Evolutionary conservation across 192 early-diverging fungal species (phyloP), one percentile per base, ranked within the genome.

Genomic region (Coemansia sp.): DNA sequence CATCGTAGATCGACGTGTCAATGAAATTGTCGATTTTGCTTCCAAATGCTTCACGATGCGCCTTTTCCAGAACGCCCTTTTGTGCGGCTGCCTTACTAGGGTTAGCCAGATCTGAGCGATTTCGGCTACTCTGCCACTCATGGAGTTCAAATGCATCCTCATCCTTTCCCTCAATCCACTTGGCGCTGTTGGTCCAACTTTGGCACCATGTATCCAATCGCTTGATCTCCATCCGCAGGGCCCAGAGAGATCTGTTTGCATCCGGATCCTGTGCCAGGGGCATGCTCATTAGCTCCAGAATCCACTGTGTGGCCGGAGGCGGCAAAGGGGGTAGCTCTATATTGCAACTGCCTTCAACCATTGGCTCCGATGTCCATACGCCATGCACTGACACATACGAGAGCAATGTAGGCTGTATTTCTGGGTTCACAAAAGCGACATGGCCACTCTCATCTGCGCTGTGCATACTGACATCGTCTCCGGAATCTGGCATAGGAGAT

Each of bases 161-260:
- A 50, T 32, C 32, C 32, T 47, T 45, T 23, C 32, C 11, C 26
- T 63, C 64, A 4, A 44, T 45, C 79, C 79, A 81, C 50, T 62
- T 66, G 32, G 49, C 21, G 12, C 79, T 67, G 15, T 54, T 58
- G 64, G 48, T 56, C 79, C 79, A 81, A 43, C 67, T 52, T 2
- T n/a, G 48, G 71, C 74, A 70, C 79, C 74, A 76, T 9, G 59
- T 61, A 13, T 82, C 79, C n/a, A 82, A 61, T 5, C 79, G 70
- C 57, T 61, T 64, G 37, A 82, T 68, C 50, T 82, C 79, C 65
- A 71, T 66, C 26, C 53, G 48, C 19, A 82, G 63, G 10, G 64
- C 42, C 63, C 44, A 38, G 9, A 82, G 75, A 4, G 64, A 54
- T 6, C 13, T 44, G 61, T 58, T 65, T 4, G 79, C 61, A 18